Evolutionary conservation across 1,284 basidiomycete genomes (phyloP).

Genomic region (Grifola frondosa): DNA sequence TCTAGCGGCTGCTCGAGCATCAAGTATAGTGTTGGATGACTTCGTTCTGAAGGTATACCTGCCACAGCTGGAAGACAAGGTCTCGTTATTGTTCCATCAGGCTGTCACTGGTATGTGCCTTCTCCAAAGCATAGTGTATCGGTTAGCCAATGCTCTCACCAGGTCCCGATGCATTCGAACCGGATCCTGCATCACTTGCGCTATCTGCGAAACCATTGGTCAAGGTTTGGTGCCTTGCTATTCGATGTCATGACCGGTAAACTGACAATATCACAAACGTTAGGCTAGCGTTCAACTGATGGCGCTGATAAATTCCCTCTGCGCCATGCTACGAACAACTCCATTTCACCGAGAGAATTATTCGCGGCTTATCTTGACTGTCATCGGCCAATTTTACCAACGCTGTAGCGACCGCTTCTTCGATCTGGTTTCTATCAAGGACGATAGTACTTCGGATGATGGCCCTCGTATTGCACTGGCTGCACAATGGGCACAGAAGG

Average conservation of each 20-base stretch:
- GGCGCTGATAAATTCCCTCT: conserved; percentile 90
- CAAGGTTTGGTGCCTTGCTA: too few relatives aligned
- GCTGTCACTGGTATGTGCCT: conserved; percentile 66
- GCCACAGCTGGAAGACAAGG: conserved; percentile 94
- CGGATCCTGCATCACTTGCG: conserved; percentile 63
- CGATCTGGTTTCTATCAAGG: conserved; percentile 57
- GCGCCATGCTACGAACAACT: conserved; percentile 89
- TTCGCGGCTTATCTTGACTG: conserved; percentile 90
- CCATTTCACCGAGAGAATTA: conserved; percentile 97
- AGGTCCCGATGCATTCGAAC: conserved; percentile 85
- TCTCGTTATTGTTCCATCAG: conserved; percentile 84
- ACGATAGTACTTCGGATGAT: conserved; percentile 35
- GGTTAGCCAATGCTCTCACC: conserved; percentile 2
- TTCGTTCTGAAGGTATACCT: conserved; percentile 94
- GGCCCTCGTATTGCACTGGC: conserved; percentile 59
- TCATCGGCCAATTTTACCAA: conserved; percentile 96
- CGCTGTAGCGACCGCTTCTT: conserved; percentile 89
- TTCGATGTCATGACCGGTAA: too few relatives aligned
- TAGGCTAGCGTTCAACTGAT: conserved; percentile 85
- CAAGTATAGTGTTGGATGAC: conserved; percentile 84
- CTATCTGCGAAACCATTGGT: conserved; percentile 73
- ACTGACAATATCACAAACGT: too few relatives aligned
- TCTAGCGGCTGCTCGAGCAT: conserved; percentile 66
- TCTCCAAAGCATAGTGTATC: background rate
- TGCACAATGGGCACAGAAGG: conserved; percentile 83